Evolutionary conservation across 2,329 filamentous ascomycete genomes (phyloP).

Genomic region (Talaromyces albobiverticillius): DNA sequence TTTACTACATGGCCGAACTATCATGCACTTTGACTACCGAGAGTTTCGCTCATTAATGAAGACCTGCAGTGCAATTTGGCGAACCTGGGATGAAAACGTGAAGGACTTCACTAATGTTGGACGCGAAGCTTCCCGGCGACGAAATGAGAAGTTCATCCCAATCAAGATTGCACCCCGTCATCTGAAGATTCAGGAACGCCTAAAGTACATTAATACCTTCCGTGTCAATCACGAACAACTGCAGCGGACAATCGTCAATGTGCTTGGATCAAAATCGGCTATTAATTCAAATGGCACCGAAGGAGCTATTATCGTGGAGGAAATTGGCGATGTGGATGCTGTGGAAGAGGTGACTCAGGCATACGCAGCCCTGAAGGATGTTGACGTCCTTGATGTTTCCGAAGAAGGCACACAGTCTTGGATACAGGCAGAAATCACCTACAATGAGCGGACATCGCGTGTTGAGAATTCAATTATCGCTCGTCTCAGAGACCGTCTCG

Average conservation of each 20-base stretch:
- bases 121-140: slow-evolving; percentile 85
- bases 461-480: slow-evolving; percentile 99
- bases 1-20: slow-evolving; percentile 76
- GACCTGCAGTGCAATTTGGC: slow-evolving; percentile 80
- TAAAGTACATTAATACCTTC: slow-evolving; percentile 94
- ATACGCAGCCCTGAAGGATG: slow-evolving; percentile 89
- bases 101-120: slow-evolving; percentile 98
- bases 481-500: slow-evolving; percentile 82
- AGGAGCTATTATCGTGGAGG: slow-evolving; percentile 74
- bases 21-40: slow-evolving; percentile 88
- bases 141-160: slow-evolving; percentile 97
- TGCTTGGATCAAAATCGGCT: slow-evolving; percentile 74
- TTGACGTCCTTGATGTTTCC: slow-evolving; percentile 90
- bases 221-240: slow-evolving; percentile 96
- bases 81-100: slow-evolving; percentile 89
- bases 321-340: slow-evolving; percentile 95
- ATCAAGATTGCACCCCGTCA: slow-evolving; percentile 94
- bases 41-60: slow-evolving; percentile 87
- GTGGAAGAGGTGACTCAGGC: slow-evolving; percentile 94
- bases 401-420: slow-evolving; percentile 85
- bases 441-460: slow-evolving; percentile 94
- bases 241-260: slow-evolving; percentile 91
- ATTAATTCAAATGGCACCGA: slow-evolving; percentile 48
- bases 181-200: slow-evolving; percentile 79
- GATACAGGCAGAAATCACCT: slow-evolving; percentile 90